Base-by-base conservation (phyloP, 2,329 filamentous ascomycete species). In the Sporothrix protearum region DNA sequence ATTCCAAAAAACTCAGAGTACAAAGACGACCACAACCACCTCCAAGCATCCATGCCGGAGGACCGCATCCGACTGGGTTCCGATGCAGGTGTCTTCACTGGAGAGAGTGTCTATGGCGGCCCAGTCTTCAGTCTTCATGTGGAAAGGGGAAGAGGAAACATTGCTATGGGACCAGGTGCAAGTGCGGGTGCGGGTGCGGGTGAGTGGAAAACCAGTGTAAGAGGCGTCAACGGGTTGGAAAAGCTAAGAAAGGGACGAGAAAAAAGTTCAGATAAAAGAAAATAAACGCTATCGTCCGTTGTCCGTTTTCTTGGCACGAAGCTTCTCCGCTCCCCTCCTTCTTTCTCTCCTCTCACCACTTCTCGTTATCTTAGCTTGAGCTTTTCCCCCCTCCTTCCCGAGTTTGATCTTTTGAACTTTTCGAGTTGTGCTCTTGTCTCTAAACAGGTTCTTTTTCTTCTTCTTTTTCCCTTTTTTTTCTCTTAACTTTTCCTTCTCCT, bases 111-210 rank as follows among this genome's bases (percentile, higher is more conserved):
- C 51, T 30, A 25, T 25, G 25, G 51, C 25, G 25, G 51, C 25
- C 25, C 2, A 36, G 6, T 5, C 39, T 42, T 10, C 2, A 36
- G 6, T 5, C 39, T 42, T 10, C 2, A 42, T 10, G 10, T 42
- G 51, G 25, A 55, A 28, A 16, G 51, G 22, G 55, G 16, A 42
- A 42, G 39, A 10, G 39, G 19, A 66, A 28, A 45, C 61, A 47
- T n/a, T n/a, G 36, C 36, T 45, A 78, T 81, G 2, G 81, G 4
- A 33, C 9, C 12, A 66, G 14, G 39, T 53, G 49, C 16, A 14
- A n/a, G 49, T 53, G 49, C 8, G 25, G 14, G 39, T 53, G 49
- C 16, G n/a, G 10, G 49, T 53, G 49, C 8, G 25, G 49, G 49
- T 53, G 59, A 64, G 59, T 45, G 59, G 59, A 42, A 63, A 63